Conservation (phyloP, 2,329 filamentous ascomycete species). For the Penicillium sp. region DNA sequence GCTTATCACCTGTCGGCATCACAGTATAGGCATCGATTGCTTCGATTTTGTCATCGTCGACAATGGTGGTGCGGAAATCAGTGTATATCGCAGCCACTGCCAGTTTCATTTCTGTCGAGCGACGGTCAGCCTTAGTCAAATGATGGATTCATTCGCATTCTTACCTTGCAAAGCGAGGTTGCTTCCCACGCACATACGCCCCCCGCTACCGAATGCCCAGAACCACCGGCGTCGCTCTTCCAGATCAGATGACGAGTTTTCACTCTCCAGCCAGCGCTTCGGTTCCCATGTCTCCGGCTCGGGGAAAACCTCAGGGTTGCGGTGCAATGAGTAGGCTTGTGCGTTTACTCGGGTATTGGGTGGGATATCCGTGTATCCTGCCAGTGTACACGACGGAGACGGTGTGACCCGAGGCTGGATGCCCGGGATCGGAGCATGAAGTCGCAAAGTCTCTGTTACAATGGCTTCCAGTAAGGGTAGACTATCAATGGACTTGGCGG, state of each 20-base stretch:
- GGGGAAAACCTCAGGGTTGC: conserved; percentile 48
- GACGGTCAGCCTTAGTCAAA: conserved; percentile 2
- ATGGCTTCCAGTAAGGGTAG: conserved; percentile 57
- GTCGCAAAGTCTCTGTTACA: conserved; percentile 58
- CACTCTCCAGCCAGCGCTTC: conserved; percentile 47
- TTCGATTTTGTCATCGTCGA: conserved; percentile 62
- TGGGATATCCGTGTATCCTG: conserved; percentile 42
- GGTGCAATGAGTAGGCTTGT: conserved; percentile 53
- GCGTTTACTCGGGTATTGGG: conserved; percentile 45
- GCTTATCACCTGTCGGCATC: conserved; percentile 54
- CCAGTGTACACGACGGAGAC: conserved; percentile 39
- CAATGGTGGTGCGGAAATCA: conserved; percentile 58
- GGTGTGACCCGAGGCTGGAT: conserved; percentile 57
- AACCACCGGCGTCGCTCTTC: conserved; percentile 49
- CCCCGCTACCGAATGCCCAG: conserved; percentile 51
- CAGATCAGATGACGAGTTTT: conserved; percentile 33
- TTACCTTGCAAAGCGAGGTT: conserved; percentile 48
- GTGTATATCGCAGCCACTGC: conserved; percentile 67
- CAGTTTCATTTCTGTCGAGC: conserved; percentile 64
- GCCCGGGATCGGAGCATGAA: conserved; percentile 61
- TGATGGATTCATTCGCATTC: neutral
- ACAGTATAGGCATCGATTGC: conserved; percentile 63
- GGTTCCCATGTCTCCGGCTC: conserved; percentile 48
- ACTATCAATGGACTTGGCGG: conserved; percentile 44
- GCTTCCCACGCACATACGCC: conserved; percentile 50